Evolutionary conservation across 139 green algal genomes (phyloP), one percentile per base, ranked within the genome.

Genomic region (Monoraphidium neglectum): DNA sequence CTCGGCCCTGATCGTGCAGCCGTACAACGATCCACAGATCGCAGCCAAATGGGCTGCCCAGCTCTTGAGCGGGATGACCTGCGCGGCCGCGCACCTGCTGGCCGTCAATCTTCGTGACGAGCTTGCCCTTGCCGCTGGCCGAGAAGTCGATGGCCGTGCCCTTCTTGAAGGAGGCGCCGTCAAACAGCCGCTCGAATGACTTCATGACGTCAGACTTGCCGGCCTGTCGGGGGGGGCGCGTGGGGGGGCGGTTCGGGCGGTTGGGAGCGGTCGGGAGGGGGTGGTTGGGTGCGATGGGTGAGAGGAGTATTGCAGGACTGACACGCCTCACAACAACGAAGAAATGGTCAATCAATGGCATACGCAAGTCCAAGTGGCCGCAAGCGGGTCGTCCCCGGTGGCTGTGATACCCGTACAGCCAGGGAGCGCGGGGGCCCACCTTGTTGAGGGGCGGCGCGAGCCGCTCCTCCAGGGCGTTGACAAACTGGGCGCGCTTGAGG

Each of bases 121-220:
- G 83, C 32, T 78, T 76, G 43, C 78, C 81, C 56, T 82, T 85
- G 10, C 76, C 71, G 32, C 77, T 70, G 43, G 66, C 67, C 0
- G 78, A 78, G 60, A 95, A 95, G 0, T 65, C 74, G 24, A 95
- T 72, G 61, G 89, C 81, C 63, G 83, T 47, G 37, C 85, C 87
- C 72, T 88, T 88, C 33, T 67, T 60, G 61, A 94, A 90, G 15
- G 75, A 53, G 0, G 87, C 72, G 18, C 38, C 78, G 8, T 92
- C 82, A 79, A 94, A 94, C 60, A 83, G 76, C 5, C 54, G 24
- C 62, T 79, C 68, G 84, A 94, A 94, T 6, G 59, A 26, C 10
- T 86, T 47, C 62, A 94, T 46, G 40, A 51, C 43, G 8, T 51
- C 43, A 12, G 43, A 51, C 43, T 51, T 51, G 43, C 43, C 43